Conservation (phyloP, 2,329 filamentous ascomycete genomes). For the Fusarium sp. region DNA sequence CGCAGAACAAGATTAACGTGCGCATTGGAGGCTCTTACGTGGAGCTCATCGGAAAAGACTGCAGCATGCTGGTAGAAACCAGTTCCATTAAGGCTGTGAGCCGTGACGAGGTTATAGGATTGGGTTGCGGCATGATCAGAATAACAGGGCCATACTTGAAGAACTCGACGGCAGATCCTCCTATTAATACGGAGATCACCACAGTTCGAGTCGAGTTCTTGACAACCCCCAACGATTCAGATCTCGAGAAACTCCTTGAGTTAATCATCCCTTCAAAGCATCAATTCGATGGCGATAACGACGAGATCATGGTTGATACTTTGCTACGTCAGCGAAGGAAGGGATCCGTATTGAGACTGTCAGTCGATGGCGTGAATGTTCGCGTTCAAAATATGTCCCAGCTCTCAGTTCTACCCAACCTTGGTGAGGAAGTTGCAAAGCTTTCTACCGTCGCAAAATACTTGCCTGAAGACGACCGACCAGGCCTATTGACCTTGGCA, state of each 20-base stretch:
- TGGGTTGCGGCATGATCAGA: slow-evolving; percentile 79
- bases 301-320: slow-evolving; percentile 95
- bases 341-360: slow-evolving; percentile 79
- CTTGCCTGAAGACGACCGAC: slow-evolving; percentile 92
- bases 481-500: slow-evolving; percentile 81
- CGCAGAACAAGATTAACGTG: slow-evolving; percentile 75
- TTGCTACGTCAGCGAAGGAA: slow-evolving; percentile 85
- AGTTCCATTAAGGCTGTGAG: slow-evolving; percentile 84
- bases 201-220: slow-evolving; percentile 78
- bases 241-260: slow-evolving; percentile 82
- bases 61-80: slow-evolving; percentile 76
- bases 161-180: slow-evolving; percentile 61
- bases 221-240: slow-evolving; percentile 75
- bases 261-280: slow-evolving; percentile 92
- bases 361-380: slow-evolving; percentile 70
- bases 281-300: slow-evolving; percentile 83
- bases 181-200: slow-evolving; percentile 68
- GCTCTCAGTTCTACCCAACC: slow-evolving; percentile 71
- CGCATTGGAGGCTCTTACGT: slow-evolving; percentile 80
- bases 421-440: slow-evolving; percentile 81
- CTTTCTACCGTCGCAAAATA: slow-evolving; percentile 92
- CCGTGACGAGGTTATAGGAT: slow-evolving; percentile 73
- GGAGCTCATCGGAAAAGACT: slow-evolving; percentile 79
- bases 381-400: slow-evolving; percentile 69
- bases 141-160: slow-evolving; percentile 74